Evolutionary conservation across 257 asterid species (phyloP), one percentile per base, ranked within the genome.

Genomic region (Coffea canephora): DNA sequence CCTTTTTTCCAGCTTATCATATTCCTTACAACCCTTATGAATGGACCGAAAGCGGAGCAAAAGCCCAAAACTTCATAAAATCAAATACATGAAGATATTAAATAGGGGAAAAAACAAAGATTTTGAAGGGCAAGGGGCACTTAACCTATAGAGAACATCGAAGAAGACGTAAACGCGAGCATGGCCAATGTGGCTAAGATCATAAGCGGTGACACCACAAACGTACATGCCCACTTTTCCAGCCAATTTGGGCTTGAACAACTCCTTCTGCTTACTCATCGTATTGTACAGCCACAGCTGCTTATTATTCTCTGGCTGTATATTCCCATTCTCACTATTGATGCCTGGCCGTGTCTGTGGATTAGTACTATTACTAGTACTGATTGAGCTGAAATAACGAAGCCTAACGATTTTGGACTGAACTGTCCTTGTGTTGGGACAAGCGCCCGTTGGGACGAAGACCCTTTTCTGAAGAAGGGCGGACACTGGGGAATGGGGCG

Each of bases 111-210:
- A 31, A 52, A 54, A 23, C 0, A 16, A 4, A 0, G 73, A 67
- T 10, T 64, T 66, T 10, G 50, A 9, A 65, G 45, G 8, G 11
- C 39, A n/a, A 73, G 50, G 45, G 45, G 9, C 59, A 49, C 41
- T 50, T 81, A 64, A 91, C 99, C 98, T 91, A 87, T 87, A 88
- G 45, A 95, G 93, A 62, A 91, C 96, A 84, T 95, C 99, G 79
- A 95, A 95, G 74, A 90, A 88, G 80, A 93, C 98, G 79, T 95
- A 95, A 81, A 93, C 99, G 18, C 99, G 97, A 78, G 98, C 98
- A 78, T 95, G 98, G 8, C 99, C 99, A 74, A 95, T 91, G 91
- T 93, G 99, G 88, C 98, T 95, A 83, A 95, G 93, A 90, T 95
- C 99, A 86, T 95, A 95, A 0, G 99, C 97, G 12, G 99, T 95